A percentile compares a stretch with the other conserved stretches of the same genome.
phyloP scores from a whole-genome alignment of 345 rosid genomes.

The Pistacia integerrima region DNA sequence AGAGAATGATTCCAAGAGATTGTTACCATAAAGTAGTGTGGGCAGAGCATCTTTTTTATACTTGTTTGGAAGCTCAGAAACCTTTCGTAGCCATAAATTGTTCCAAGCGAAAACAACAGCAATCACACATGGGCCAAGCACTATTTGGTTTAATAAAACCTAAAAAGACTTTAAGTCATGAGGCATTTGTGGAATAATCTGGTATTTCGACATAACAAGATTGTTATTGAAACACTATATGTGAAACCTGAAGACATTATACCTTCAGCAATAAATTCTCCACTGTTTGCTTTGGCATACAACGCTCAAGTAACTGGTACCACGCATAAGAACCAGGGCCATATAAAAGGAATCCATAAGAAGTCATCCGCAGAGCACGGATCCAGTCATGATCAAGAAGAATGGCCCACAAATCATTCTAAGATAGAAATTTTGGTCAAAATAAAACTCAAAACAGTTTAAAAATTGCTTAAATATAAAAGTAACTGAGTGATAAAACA shows the following conservation, averaged over 20 bases:
- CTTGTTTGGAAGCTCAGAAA: slow-evolving; percentile 71
- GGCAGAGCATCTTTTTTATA: slow-evolving; percentile 84
- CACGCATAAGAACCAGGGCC: slow-evolving; percentile 94
- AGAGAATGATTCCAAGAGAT: slow-evolving; percentile 13
- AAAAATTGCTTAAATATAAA: slow-evolving; percentile 3
- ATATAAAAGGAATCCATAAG: slow-evolving; percentile 86
- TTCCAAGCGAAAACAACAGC: slow-evolving; percentile 93
- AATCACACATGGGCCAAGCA: slow-evolving; percentile 90
- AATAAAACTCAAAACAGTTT: slow-evolving; percentile 23
- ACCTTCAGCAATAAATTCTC: slow-evolving; percentile 76
- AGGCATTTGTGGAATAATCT: neutral
- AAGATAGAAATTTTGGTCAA: slow-evolving; percentile 21
- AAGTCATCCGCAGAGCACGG: slow-evolving; percentile 84
- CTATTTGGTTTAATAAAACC: slow-evolving; percentile 86
- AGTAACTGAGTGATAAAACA: slow-evolving; percentile 12
- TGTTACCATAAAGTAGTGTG: slow-evolving; percentile 69
- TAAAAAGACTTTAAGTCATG: slow-evolving; percentile 29
- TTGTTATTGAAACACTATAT: neutral
- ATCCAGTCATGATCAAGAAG: slow-evolving; percentile 78
- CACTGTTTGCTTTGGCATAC: slow-evolving; percentile 69
- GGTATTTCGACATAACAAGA: slow-evolving; percentile 9
- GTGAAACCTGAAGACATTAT: slow-evolving; percentile 9
- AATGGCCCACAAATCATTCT: slow-evolving; percentile 45
- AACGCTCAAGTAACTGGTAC: slow-evolving; percentile 76
- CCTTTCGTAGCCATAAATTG: slow-evolving; percentile 81